Evolutionary conservation across 1,284 basidiomycete genomes (phyloP), one percentile per base, ranked within the genome.

Genomic region (Puccinia coronata): DNA sequence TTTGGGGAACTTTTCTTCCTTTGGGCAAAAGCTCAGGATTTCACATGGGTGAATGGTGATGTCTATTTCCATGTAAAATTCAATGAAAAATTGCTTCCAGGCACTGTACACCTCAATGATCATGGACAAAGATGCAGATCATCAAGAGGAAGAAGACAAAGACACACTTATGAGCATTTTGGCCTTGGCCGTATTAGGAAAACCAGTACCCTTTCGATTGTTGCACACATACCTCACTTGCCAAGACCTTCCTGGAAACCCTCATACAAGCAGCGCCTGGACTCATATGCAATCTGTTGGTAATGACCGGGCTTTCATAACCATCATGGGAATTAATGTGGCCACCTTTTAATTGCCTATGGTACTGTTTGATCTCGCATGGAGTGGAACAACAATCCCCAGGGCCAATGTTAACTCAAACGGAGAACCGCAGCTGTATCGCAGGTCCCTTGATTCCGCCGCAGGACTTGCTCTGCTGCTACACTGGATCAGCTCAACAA

Each of bases 401-500:
- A 31, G 39, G n/a, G 2, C 4, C 25, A 31, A 69, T 69, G 65
- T 43, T 5, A 25, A 69, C 25, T 41, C 65, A 18, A 36, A 43
- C 6, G 39, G 65, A 5, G 20, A 65, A 20, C 36, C 39, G 41
- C 63, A 65, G 41, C 8, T 39, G 18, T 2, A 1, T 16, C 31
- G 23, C 8, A 8, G 23, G 12, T 43, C 41, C 3, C 65, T 69
- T 12, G 23, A 69, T 69, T 36, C 39, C 3, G 5, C 41, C 5
- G 39, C 39, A 4, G 43, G 65, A 9, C 65, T 69, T 25, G 39
- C 39, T 1, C 47, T 69, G 11, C 9, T 69, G 16, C 23, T 69
- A 18, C 65, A 69, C 39, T 69, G 65, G 39, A 18, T 69, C 4
- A 20, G 12, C 36, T 69, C 65, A 43, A 69, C 39, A 16, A 69